Percentiles rank a stretch among this genome's conserved stretches.
These are phyloP conservation scores for Diplodia scrobiculata DNA, from an alignment of 2,329 filamentous ascomycete genomes.

Conservation along the genomic window DNA sequence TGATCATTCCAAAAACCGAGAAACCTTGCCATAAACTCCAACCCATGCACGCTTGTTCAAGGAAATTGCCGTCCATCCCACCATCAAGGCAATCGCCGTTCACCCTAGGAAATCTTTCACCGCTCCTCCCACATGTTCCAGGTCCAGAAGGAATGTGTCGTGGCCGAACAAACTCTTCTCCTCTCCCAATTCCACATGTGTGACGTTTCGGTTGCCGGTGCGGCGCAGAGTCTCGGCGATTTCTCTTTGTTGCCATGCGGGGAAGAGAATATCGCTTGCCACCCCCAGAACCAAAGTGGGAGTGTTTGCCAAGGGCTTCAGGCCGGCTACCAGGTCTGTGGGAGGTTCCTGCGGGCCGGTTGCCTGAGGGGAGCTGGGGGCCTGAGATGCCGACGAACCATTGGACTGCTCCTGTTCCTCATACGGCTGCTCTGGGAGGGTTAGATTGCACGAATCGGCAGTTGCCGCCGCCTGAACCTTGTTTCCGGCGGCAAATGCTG, in stretches of 20 bases:
- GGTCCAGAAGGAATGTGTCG: slow-evolving; percentile 90
- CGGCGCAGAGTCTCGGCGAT: slow-evolving; percentile 79
- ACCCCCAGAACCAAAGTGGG: slow-evolving; percentile 90
- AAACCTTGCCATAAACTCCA: slow-evolving; percentile 27
- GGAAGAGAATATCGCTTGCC: slow-evolving; percentile 93
- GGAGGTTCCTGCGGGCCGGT: slow-evolving; percentile 61
- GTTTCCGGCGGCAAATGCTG: slow-evolving; percentile 46
- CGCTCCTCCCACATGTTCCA: slow-evolving; percentile 86
- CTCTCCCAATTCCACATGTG: slow-evolving; percentile 88
- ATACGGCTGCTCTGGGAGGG: slow-evolving; percentile 80
- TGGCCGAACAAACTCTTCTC: slow-evolving; percentile 94
- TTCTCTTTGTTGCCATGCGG: slow-evolving; percentile 96
- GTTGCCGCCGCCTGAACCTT: slow-evolving; percentile 35
- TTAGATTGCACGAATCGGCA: slow-evolving; percentile 70
- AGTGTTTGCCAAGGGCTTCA: slow-evolving; percentile 71
- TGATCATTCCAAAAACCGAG: slow-evolving; percentile 25
- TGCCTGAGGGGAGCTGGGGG: background rate
- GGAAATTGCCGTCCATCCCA: background rate
- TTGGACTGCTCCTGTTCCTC: slow-evolving; percentile 70
- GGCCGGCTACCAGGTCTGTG: slow-evolving; percentile 74
- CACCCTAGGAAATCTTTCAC: slow-evolving; percentile 75
- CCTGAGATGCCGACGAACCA: slow-evolving; percentile 11
- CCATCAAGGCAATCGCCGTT: slow-evolving; percentile 13
- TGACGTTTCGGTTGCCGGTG: slow-evolving; percentile 77
- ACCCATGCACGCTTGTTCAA: slow-evolving; percentile 24